Base-by-base conservation (phyloP, 768 basidiomycete species). In the Exsudoporus frostii region DNA sequence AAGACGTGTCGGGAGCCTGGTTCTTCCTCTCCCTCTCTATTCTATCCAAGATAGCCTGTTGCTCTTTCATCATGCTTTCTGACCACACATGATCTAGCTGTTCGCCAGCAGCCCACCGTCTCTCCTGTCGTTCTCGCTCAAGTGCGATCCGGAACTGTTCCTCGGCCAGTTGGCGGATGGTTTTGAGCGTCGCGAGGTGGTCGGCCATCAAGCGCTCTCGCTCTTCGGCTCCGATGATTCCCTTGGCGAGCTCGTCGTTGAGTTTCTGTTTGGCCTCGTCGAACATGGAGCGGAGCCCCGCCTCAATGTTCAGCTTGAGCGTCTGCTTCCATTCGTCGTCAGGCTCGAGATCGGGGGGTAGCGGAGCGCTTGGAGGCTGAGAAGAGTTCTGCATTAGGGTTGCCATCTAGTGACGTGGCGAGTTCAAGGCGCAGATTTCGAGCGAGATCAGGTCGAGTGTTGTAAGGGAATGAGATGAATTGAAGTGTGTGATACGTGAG, bases 231-330 rank as follows among this genome's bases (percentile, higher is more conserved):
- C 59, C 47, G 51, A 73, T 59, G 64, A 79, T 55, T 51, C 66
- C 61, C 68, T 76, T 67, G 62, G 74, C 73, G 14, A 89, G 71
- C 63, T 82, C 77, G 15, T 71, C 67, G 33, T 81, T 75, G 34
- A 81, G 68, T 53, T 79, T 81, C 52, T 81, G 76, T 69, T 83
- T 83, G 19, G 88, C 81, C 54, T 86, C 86, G 50, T 83, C 77
- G 54, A 86, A 77, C 57, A 68, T 65, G 42, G 67, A 61, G 34
- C 57, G 63, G 45, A 75, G 62, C 8, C 70, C 71, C 2, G 74
- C 72, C 58, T 82, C 79, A 60, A 90, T 86, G 61, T 76, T 73
- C 37, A 75, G 73, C 61, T 64, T 72, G 59, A 81, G 69, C 2
- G 60, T 51, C 32, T 59, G 64, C 63, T 83, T 85, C 83, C 83